Base-by-base conservation (phyloP, 2,329 filamentous ascomycete species). In the Mycosphaerelloides madeirae region DNA sequence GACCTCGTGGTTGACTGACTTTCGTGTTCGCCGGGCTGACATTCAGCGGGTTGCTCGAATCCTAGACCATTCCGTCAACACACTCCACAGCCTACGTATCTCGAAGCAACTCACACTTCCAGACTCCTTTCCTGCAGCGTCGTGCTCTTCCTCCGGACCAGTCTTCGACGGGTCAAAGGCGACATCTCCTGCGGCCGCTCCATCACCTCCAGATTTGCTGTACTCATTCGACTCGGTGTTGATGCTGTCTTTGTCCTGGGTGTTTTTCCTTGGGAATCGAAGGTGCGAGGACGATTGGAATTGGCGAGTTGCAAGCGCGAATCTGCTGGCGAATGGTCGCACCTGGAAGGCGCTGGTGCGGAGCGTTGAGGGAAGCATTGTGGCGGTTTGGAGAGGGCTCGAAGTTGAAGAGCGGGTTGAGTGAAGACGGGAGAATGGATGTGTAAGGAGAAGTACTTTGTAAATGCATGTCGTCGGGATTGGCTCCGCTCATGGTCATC, bases 161-260 rank as follows among this genome's bases (percentile, higher is more conserved):
- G 85, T 90, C 62, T 78, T 79, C 43, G 73, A 66, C 0, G 81
- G 79, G 61, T 87, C 76, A 65, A 86, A 94, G 1, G 88, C 83
- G 0, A 81, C 76, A 32, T 81, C 73, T 3, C 70, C 63, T 0
- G 76, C 73, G 2, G 81, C 75, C 11, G 69, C 68, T 33, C 81
- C 70, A 53, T 81, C 86, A 0, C 78, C 79, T 3, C 80, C 84
- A 38, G 79, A 81, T 60, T 83, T 80, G 45, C 79, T 79, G 66
- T 83, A 79, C 62, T 94, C 86, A 42, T 76, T 79, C 2, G 76
- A 67, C 28, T 78, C 73, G 0, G 84, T 80, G 46, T 84, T 78
- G 28, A 94, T 74, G 2, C 74, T 74, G 51, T 83, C 75, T 47
- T 72, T 73, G 61, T 69, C 68, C 55, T 70, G 64, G n/a, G 66